phyloP scores from a whole-genome alignment of 768 basidiomycete genomes.

The Lactarius hatsudake region DNA sequence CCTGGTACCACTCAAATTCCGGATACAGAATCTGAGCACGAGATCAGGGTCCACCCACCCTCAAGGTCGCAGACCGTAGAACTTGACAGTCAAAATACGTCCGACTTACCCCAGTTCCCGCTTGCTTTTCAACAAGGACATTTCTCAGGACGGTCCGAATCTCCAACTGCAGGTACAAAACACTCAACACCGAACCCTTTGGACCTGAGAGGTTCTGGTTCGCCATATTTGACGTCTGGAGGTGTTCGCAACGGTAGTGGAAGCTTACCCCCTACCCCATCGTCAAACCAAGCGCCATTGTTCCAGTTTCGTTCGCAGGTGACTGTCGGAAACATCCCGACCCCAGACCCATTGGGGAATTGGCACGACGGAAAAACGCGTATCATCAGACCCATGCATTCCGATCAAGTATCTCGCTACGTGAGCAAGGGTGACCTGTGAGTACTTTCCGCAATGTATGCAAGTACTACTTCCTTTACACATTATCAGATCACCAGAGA shows the following conservation, averaged over 20 bases:
- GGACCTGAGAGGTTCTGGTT: no score
- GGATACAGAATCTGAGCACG: no score
- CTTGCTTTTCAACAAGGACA: not conserved
- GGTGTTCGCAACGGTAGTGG: not conserved
- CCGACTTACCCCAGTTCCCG: no score
- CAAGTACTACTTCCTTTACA: not conserved
- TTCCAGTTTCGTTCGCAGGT: not conserved
- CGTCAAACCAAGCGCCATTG: not conserved
- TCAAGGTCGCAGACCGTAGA: not conserved
- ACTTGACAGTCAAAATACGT: no score
- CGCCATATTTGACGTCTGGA: not conserved
- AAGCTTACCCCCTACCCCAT: not conserved
- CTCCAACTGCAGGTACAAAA: not conserved
- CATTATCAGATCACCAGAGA: not conserved
- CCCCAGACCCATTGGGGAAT: no score
- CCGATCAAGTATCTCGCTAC: slow-evolving; percentile 16
- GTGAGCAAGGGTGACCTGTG: slow-evolving; percentile 11
- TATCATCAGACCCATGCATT: slow-evolving; percentile 1
- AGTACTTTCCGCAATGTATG: not conserved
- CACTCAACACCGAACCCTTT: not conserved
- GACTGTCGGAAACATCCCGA: not conserved
- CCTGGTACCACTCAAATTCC: not conserved
- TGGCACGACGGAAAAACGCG: not conserved
- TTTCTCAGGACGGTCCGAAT: not conserved
- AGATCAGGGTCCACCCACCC: not conserved